Base-by-base conservation (phyloP, 768 basidiomycete genomes). In the Cystofilobasidium capitatum region DNA sequence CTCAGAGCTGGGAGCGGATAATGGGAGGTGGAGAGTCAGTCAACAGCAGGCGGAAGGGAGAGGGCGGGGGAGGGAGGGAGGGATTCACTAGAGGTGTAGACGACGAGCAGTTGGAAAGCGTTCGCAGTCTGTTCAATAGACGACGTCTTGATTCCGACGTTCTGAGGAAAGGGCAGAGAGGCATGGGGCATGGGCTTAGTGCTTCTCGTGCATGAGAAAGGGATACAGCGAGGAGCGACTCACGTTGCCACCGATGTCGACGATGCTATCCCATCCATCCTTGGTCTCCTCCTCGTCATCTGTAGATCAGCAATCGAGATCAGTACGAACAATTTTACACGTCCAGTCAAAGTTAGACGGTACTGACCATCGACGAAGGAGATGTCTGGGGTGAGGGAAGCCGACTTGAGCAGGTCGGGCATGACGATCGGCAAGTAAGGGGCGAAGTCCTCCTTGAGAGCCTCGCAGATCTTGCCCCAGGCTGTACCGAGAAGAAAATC, bases 381-480 rank as follows among this genome's bases (percentile, higher is more conserved):
- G 20, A 91, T 82, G 71, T 90, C 88, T 0, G 87, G 85, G 76
- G 89, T 89, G n/a, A 85, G 83, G 36, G 85, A 82, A 3, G 91
- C 91, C 0, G 87, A 83, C 7, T 82, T 80, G 29, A 92, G 79
- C 14, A 93, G 76, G 0, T 84, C 81, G 0, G 90, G 88, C 84
- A 93, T 89, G 2, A 92, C 90, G 20, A 87, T 82, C 0, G 86
- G 85, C 2, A 93, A 81, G 75, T 89, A 93, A 0, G 89, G 89
- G 73, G 88, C 88, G 69, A 93, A 94, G 73, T 91, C 88, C 14
- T 82, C 80, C 0, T 87, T 87, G 73, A 93, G 82, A 0, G 88
- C 88, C 70, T 90, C 89, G 74, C 88, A 91, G 0, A 93, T 82
- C 73, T 89, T 91, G 2, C 88, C 87, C 89, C 89, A 93, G 0